phyloP scores from a whole-genome alignment of 495 filamentous ascomycete genomes.

The Xylaria curta region DNA sequence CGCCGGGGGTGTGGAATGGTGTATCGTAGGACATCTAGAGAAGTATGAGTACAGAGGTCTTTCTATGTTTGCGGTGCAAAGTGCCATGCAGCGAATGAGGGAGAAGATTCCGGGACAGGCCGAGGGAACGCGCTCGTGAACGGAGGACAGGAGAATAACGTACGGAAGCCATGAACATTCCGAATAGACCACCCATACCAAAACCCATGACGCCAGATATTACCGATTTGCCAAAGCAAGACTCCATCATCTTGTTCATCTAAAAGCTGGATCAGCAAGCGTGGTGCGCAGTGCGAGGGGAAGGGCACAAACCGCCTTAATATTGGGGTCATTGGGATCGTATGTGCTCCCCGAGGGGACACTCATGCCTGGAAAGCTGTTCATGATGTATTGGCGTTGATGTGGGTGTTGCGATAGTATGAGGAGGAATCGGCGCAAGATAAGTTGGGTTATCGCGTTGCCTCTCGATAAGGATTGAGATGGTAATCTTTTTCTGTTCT shows the following conservation, averaged over 20 bases:
- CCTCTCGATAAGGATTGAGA: constrained; percentile 16
- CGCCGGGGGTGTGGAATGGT: constrained; percentile 70
- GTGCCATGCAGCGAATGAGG: background rate
- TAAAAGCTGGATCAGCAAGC: constrained; percentile 43
- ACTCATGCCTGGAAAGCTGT: constrained; percentile 33
- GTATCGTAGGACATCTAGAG: constrained; percentile 90
- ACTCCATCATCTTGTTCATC: constrained; percentile 88
- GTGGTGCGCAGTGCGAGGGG: constrained; percentile 15
- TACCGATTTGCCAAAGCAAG: constrained; percentile 81
- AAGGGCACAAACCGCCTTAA: constrained; percentile 44
- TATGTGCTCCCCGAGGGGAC: constrained; percentile 32
- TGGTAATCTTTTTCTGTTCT: constrained; percentile 26
- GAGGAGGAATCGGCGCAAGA: background rate
- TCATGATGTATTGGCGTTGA: constrained; percentile 32
- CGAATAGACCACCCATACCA: constrained; percentile 88
- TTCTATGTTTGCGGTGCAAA: background rate
- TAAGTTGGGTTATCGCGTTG: constrained; percentile 9
- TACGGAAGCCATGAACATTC: constrained; percentile 93
- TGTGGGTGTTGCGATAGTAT: background rate
- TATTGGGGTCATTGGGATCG: constrained; percentile 51
- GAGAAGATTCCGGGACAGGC: background rate
- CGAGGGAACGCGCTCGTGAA: background rate
- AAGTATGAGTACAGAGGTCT: constrained; percentile 20
- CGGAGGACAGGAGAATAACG: constrained; percentile 37
- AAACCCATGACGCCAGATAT: constrained; percentile 88